A percentile compares a stretch with the other conserved stretches of the same genome.
phyloP scores from a whole-genome alignment of 164 flowering plant species.

The Dillenia suffruticosa region DNA sequence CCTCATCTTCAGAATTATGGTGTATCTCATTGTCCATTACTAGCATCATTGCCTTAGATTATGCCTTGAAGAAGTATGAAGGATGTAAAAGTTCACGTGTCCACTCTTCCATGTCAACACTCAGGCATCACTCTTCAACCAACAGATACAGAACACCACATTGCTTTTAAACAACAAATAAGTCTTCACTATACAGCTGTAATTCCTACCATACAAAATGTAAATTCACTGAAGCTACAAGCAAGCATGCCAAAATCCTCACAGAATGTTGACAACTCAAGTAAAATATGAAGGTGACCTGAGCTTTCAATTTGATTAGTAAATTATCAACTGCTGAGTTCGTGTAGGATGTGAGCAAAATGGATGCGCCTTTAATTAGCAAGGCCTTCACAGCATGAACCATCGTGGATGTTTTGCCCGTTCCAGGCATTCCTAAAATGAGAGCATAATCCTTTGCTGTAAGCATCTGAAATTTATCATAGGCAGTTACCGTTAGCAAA shows the following conservation, averaged over 20 bases:
- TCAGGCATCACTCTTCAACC: too few relatives aligned
- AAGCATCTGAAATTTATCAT: slow-evolving; percentile 64
- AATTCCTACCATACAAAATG: too few relatives aligned
- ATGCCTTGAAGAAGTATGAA: too few relatives aligned
- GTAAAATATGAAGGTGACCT: slow-evolving; percentile 48
- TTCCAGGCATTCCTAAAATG: slow-evolving; percentile 99
- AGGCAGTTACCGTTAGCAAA: not conserved
- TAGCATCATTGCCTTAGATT: too few relatives aligned
- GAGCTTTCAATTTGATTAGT: slow-evolving; percentile 90
- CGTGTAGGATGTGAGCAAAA: slow-evolving; percentile 95
- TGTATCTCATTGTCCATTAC: too few relatives aligned
- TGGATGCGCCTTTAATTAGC: slow-evolving; percentile 88
- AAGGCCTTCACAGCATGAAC: slow-evolving; percentile 98
- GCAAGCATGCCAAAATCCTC: not conserved
- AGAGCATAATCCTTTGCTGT: slow-evolving; percentile 90
- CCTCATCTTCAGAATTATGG: too few relatives aligned
- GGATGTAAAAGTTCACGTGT: too few relatives aligned
- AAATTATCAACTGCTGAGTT: slow-evolving; percentile 97
- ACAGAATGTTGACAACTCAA: not conserved
- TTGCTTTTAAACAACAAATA: too few relatives aligned
- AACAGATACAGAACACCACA: too few relatives aligned
- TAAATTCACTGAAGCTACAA: too few relatives aligned
- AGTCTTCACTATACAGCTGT: too few relatives aligned
- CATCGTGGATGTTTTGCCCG: slow-evolving; percentile 97
- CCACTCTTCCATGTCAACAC: too few relatives aligned